Base-by-base conservation (phyloP, 768 basidiomycete species). In the Hygrocybe punicea region DNA sequence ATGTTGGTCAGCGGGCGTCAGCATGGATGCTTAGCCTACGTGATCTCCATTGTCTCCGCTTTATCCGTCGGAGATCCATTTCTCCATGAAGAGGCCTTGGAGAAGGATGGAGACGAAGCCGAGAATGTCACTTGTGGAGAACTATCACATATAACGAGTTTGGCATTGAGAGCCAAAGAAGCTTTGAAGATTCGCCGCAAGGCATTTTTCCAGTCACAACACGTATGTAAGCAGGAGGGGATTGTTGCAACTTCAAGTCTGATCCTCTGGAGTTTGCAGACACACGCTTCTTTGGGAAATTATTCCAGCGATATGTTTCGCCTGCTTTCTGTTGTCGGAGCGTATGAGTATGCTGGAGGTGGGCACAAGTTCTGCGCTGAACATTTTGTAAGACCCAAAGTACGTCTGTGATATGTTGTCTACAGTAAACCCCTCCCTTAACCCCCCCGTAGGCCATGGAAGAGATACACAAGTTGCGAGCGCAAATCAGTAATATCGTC, bases 61-160 rank as follows among this genome's bases (percentile, higher is more conserved):
- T 72, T 98, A 60, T 91, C 92, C 3, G 93, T 97, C 13, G 97
- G 97, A 2, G 94, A 98, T 71, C 97, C 97, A 2, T 98, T 98
- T 75, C 67, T 98, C 44, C 85, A 89, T 54, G 93, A 94, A 67
- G 88, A 91, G 53, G 81, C 77, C 17, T 69, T 90, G 10, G 77
- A 72, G 9, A 71, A 73, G 1, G 76, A 76, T 4, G 79, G 78
- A 8, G 66, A 73, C 9, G 72, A 71, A 6, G 74, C 72, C 6
- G 72, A 73, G 6, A 65, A 69, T n/a, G 78, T 78, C 4, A 65
- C 69, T 13, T 66, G 65, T 14, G 70, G 71, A 13, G 79, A 71
- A 34, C 46, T 81, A 2, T 62, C 72, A 3, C 74, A 83, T 59
- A 63, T 86, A 33, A 78, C 73, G 25, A 81, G 71, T 59, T 77